Base-by-base conservation (phyloP, 2,329 filamentous ascomycete genomes). In the Pestalotiopsis sp. region DNA sequence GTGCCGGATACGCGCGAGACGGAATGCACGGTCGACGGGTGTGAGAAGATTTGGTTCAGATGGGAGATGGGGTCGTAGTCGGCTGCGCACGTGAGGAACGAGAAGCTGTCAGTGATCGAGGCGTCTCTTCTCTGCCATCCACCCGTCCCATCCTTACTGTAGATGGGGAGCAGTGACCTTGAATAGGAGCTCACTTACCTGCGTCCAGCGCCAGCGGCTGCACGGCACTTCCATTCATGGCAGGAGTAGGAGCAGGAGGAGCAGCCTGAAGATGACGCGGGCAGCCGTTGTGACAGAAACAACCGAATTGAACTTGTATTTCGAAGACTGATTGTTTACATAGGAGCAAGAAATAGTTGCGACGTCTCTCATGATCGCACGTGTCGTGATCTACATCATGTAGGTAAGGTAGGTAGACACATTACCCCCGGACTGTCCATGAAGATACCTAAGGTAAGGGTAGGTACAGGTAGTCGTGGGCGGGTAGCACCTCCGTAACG, bases 41-140 rank as follows among this genome's bases (percentile, higher is more conserved):
- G 93, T 64, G 94, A 91, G 85, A 99, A 99, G 76, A 99, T 91
- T 71, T 92, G 87, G 83, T 99, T 98, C 68, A 99, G 88, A 81
- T 99, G 94, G 75, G 93, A 88, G 79, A 98, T 92, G 66, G 96
- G 94, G 79, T 98, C 92, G 83, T 98, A 98, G 80, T 97, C 91
- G 80, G 83, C 87, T 88, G 60, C 14, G 39, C 14, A 17, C 27
- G 31, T 38, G 25, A 31, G 25, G 45, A 45, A 11, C 27, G 36
- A 12, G 39, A n/a, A 12, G 36, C 5, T 31, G 61, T 64, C 20
- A 64, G 59, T 41, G 11, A 41, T 64, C 9, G 71, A 23, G 72
- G 70, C 58, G 68, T 69, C 60, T 65, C 13, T 69, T 65, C 64
- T 60, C 72, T 60, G 66, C 71, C 73, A 75, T 75, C 75, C 74